Evolutionary conservation across 2,329 filamentous ascomycete genomes (phyloP).

Genomic region (Penicillium sp.): DNA sequence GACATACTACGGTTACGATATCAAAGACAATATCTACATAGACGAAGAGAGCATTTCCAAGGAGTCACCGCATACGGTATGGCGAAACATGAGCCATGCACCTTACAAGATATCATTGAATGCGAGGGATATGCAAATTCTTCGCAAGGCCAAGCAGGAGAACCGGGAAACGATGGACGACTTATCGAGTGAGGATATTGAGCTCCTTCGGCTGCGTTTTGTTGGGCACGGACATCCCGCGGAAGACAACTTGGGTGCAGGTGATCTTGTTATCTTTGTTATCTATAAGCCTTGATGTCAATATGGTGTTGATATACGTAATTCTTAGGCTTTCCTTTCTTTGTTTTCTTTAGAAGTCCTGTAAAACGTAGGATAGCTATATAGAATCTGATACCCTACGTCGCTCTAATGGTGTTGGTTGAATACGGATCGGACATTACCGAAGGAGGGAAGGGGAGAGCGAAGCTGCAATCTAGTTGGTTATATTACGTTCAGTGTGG

Average conservation of each 20-base stretch:
- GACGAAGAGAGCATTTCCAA: conserved; percentile 4
- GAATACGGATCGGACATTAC: no score
- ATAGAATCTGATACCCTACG: no score
- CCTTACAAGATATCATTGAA: conserved; percentile 9
- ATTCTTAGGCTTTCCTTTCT: no score
- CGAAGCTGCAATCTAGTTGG: no score
- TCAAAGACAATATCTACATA: conserved; percentile 4
- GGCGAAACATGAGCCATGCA: conserved; percentile 2
- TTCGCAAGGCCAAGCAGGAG: conserved; percentile 4
- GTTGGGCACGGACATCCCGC: conserved; percentile 4
- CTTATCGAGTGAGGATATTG: conserved; percentile 3
- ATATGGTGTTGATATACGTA: no score
- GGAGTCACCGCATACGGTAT: conserved; percentile 1
- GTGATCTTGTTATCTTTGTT: conserved; percentile 6
- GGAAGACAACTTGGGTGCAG: conserved; percentile 1
- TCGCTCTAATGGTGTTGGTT: no score
- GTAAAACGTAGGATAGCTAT: no score
- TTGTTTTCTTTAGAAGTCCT: no score
- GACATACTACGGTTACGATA: conserved; percentile 18
- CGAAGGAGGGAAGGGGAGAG: no score
- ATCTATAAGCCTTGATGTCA: conserved; percentile 3
- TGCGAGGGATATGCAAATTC: conserved; percentile 4
- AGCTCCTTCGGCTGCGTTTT: conserved; percentile 5
- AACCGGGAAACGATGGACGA: neutral
- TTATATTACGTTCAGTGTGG: no score